A percentile compares a stretch with the other conserved stretches of the same genome.
phyloP scores from a whole-genome alignment of 345 rosid species.

The Erodium maritimum region DNA sequence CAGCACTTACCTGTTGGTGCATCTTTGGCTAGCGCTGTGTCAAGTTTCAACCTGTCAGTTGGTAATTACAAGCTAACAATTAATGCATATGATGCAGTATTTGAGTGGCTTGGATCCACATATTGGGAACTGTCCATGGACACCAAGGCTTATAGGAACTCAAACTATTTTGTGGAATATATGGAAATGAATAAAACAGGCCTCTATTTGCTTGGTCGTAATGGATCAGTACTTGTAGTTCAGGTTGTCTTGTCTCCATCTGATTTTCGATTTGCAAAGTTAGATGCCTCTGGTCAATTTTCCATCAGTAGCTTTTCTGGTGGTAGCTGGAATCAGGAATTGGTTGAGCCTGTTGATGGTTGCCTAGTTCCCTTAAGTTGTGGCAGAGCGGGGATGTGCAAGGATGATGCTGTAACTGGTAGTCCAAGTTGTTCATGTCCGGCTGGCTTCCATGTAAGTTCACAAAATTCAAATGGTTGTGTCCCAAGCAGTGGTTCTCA shows the following conservation, averaged over 20 bases:
- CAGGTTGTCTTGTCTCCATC: constrained; percentile 27
- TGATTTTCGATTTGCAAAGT: constrained; percentile 45
- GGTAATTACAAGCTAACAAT: constrained; percentile 52
- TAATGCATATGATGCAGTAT: constrained; percentile 31
- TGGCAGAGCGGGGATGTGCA: constrained; percentile 49
- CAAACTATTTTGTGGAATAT: constrained; percentile 33
- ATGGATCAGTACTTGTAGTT: constrained; percentile 41
- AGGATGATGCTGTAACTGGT: constrained; percentile 17
- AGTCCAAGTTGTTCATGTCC: constrained; percentile 60
- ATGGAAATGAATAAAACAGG: constrained; percentile 52
- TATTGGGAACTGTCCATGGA: constrained; percentile 78
- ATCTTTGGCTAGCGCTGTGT: constrained; percentile 36
- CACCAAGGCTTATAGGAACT: constrained; percentile 27
- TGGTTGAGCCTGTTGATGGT: constrained; percentile 40
- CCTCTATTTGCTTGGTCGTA: constrained; percentile 42
- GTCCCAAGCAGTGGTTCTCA: constrained; percentile 29
- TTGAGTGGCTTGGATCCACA: constrained; percentile 48
- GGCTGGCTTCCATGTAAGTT: constrained; percentile 23
- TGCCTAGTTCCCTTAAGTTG: constrained; percentile 59
- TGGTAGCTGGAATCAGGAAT: constrained; percentile 28
- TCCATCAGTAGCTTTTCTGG: constrained; percentile 33
- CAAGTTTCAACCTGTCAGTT: constrained; percentile 29
- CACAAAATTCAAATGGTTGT: constrained; percentile 28
- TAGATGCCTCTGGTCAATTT: constrained; percentile 51
- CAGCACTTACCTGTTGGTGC: constrained; percentile 35